Conservation (phyloP, 2,329 filamentous ascomycete species). For the Fusarium foetens region DNA sequence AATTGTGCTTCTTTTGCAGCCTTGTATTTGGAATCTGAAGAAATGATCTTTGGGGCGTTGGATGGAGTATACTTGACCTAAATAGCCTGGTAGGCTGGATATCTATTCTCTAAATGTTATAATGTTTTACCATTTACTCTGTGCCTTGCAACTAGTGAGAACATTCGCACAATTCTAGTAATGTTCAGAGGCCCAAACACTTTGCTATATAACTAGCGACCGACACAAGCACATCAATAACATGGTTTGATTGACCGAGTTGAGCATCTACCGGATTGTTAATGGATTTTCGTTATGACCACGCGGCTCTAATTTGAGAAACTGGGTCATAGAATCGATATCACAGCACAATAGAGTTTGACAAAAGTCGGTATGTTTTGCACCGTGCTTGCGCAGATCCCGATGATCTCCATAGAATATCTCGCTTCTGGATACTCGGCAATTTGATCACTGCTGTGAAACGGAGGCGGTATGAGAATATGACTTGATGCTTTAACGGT, state of each 20-base stretch:
- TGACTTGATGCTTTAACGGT: not conserved
- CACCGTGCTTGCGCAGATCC: not conserved
- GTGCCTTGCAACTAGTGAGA: not conserved
- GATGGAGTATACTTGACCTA: slow-evolving; percentile 39
- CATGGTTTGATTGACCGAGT: not conserved
- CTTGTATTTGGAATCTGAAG: slow-evolving; percentile 27
- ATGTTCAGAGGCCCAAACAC: not conserved
- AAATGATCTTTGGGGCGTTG: slow-evolving; percentile 39
- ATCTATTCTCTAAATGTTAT: slow-evolving; percentile 22
- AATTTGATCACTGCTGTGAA: not conserved
- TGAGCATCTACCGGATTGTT: not conserved
- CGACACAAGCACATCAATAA: not conserved
- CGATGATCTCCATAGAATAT: not conserved
- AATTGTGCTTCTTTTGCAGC: slow-evolving; percentile 23
- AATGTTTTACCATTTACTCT: slow-evolving; percentile 5
- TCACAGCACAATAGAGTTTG: not conserved
- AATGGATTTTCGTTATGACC: not conserved
- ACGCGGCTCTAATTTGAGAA: not conserved
- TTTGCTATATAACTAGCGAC: too few species aligned
- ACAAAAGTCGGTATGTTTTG: not conserved
- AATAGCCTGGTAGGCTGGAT: slow-evolving; percentile 37
- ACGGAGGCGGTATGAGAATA: not conserved
- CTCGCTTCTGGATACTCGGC: not conserved
- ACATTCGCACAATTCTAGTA: too few species aligned
- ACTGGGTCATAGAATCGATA: not conserved